Evolutionary conservation across 2,329 filamentous ascomycete genomes (phyloP).

Genomic region (Colletotrichum destructivum): DNA sequence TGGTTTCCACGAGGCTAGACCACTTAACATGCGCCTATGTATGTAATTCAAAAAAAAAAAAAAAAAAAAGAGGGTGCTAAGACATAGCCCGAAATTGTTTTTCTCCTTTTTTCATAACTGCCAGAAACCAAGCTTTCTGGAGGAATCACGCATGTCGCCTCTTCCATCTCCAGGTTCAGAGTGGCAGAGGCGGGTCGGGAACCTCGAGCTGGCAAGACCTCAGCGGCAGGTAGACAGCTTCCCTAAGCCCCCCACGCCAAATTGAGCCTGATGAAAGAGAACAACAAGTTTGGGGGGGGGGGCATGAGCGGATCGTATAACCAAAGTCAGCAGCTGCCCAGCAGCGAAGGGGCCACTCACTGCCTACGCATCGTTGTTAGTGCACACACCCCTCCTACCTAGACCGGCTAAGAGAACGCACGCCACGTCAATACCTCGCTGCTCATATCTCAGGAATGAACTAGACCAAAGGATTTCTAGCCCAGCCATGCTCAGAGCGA

Average conservation of each 20-base stretch:
- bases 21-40: neutral
- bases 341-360: neutral
- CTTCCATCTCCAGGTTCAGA: neutral
- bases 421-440: neutral
- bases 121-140: neutral
- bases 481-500: neutral
- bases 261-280: too few relatives aligned
- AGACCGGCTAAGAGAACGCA: neutral
- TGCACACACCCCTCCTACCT: neutral
- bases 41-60: too few relatives aligned
- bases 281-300: too few relatives aligned
- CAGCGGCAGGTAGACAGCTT: neutral
- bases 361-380: neutral
- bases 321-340: neutral
- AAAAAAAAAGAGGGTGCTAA: too few relatives aligned
- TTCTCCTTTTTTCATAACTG: too few relatives aligned
- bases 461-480: slow-evolving; percentile 5
- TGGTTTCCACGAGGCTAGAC: neutral
- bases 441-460: neutral
- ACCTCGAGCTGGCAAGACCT: neutral
- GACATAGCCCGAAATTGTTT: too few relatives aligned
- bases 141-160: neutral
- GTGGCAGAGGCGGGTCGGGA: neutral
- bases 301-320: neutral
- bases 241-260: neutral